Percentiles rank a stretch among this genome's conserved stretches.
Conservation (phyloP, 1,284 basidiomycete genomes). For the Leccinum subspadiceum region DNA sequence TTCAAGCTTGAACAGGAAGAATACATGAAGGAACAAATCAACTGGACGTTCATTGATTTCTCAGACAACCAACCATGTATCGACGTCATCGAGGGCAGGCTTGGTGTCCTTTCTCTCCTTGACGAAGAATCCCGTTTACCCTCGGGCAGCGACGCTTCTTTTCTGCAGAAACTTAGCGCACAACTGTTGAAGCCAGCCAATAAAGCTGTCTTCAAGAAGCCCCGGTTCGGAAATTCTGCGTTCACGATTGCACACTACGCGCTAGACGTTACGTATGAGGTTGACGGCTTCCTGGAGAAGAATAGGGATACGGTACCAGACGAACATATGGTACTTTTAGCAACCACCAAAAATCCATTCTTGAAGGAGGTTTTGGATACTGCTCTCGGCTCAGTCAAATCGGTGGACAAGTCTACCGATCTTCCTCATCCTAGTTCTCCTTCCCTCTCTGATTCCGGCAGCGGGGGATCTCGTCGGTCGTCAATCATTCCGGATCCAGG, state of each 20-base stretch:
- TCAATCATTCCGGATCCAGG: constrained; percentile 85
- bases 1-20: constrained; percentile 99
- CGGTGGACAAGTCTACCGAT: constrained; percentile 45
- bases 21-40: constrained; percentile 97
- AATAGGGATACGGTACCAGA: constrained; percentile 99
- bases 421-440: constrained; percentile 64
- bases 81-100: constrained; percentile 96
- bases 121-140: constrained; percentile 99
- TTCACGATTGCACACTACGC: constrained; percentile 99
- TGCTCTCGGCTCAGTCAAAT: constrained; percentile 74
- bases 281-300: constrained; percentile 98
- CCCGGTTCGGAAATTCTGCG: constrained; percentile 93
- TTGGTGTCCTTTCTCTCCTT: constrained; percentile 91
- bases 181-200: constrained; percentile 86
- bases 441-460: constrained; percentile 70
- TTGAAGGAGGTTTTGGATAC: constrained; percentile 93
- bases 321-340: constrained; percentile 89
- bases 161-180: constrained; percentile 90
- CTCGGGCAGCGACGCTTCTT: constrained; percentile 89
- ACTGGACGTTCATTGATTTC: constrained; percentile 99
- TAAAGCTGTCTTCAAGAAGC: constrained; percentile 94
- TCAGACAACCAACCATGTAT: constrained; percentile 99
- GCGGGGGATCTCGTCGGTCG: constrained; percentile 69
- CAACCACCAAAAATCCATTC: constrained; percentile 87
- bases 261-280: constrained; percentile 96